A percentile compares a stretch with the other conserved stretches of the same genome.
Evolutionary conservation across 257 asterid species (phyloP).

Genomic region (Oldenlandia corymbosa): DNA sequence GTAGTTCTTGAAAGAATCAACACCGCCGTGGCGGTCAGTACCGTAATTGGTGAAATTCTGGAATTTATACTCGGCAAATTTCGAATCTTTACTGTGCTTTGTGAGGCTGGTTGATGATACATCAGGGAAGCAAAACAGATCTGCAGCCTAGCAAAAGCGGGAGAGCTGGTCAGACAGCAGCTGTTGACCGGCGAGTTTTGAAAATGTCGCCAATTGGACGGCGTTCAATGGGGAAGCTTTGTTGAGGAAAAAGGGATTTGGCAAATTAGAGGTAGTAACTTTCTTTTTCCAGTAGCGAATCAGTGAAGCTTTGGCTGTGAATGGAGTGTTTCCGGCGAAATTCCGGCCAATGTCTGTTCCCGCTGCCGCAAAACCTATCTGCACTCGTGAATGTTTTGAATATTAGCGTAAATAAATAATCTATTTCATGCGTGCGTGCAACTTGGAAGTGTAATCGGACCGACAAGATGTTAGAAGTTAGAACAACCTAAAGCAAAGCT

Average conservation of each 20-base stretch:
- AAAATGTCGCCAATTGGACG: not conserved
- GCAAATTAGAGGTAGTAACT: constrained; percentile 25
- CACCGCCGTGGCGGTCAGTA: constrained; percentile 36
- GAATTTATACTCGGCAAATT: constrained; percentile 32
- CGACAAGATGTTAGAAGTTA: too few species aligned
- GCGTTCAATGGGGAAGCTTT: constrained; percentile 5
- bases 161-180: constrained; percentile 46
- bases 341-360: too few species aligned
- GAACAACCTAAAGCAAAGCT: too few species aligned
- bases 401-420: too few species aligned
- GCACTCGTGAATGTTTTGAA: too few species aligned
- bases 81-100: constrained; percentile 41
- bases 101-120: constrained; percentile 44
- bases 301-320: constrained; percentile 23
- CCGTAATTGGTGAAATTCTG: constrained; percentile 75
- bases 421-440: too few species aligned
- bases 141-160: constrained; percentile 52
- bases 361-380: too few species aligned
- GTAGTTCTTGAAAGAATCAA: constrained; percentile 52
- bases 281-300: constrained; percentile 29
- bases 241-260: constrained; percentile 14
- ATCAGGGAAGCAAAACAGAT: constrained; percentile 62
- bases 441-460: too few species aligned
- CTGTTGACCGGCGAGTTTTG: not conserved
- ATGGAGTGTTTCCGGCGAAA: constrained; percentile 19